These are phyloP conservation scores for Imleria badia DNA, from an alignment of 768 basidiomycete species.

Conservation along the genomic window DNA sequence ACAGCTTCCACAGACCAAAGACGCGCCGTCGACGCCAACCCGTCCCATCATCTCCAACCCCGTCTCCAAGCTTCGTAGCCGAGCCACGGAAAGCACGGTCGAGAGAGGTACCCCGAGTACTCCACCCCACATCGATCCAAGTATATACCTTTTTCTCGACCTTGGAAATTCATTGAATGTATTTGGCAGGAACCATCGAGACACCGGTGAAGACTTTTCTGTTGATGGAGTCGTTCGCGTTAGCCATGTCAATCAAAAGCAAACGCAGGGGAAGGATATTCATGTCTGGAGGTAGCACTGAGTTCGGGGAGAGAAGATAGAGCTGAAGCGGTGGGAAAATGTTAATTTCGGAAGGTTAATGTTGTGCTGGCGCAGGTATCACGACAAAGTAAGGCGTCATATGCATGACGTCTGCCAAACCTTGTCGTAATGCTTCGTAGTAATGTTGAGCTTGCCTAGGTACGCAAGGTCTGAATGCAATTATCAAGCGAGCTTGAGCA, in stretches of 20 bases:
- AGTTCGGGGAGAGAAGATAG: slow-evolving; percentile 14
- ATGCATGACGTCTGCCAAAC: not conserved
- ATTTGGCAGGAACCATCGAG: slow-evolving; percentile 14
- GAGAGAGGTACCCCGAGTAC: not conserved
- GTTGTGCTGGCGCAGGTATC: not conserved
- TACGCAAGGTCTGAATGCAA: not conserved
- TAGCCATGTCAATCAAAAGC: slow-evolving; percentile 22
- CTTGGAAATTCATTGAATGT: not conserved
- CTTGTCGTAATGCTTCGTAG: not conserved
- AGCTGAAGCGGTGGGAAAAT: not conserved
- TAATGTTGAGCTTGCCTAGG: not conserved
- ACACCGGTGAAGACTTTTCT: slow-evolving; percentile 22
- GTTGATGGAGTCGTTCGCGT: slow-evolving; percentile 18
- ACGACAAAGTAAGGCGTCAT: no score
- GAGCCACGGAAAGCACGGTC: not conserved
- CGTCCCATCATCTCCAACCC: not conserved
- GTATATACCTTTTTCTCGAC: slow-evolving; percentile 5
- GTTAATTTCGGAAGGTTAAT: not conserved
- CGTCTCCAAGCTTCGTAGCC: not conserved
- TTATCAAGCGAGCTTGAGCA: not conserved
- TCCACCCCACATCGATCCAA: slow-evolving; percentile 3
- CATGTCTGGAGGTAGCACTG: slow-evolving; percentile 10
- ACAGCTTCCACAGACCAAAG: not conserved
- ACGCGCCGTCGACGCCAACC: not conserved
- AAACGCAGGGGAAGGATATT: slow-evolving; percentile 27